These are phyloP conservation scores for Pleurotus giganteus DNA, from an alignment of 768 basidiomycete species.

Conservation along the genomic window DNA sequence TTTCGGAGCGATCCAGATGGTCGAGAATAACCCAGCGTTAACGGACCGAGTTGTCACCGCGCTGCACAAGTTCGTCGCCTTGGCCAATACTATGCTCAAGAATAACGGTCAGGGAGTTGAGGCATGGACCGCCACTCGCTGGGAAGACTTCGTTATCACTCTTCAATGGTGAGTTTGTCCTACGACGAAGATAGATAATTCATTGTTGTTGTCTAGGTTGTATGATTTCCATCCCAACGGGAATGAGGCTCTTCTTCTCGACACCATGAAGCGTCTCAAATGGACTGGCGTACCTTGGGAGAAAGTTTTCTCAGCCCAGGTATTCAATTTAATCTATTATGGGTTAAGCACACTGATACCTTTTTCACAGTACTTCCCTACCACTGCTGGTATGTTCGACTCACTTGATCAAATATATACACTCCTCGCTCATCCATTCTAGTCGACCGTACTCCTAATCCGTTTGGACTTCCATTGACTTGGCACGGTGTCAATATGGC, in stretches of 20 bases:
- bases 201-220: constrained; percentile 32
- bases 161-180: constrained; percentile 45
- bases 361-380: constrained; percentile 44
- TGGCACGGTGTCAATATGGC: constrained; percentile 63
- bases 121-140: constrained; percentile 50
- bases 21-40: constrained; percentile 42
- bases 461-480: constrained; percentile 42
- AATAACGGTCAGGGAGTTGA: constrained; percentile 49
- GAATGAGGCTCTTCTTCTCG: constrained; percentile 44
- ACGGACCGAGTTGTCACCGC: constrained; percentile 45
- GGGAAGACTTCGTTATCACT: constrained; percentile 57
- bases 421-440: not conserved
- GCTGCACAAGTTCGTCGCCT: constrained; percentile 48
- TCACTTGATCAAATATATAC: not conserved
- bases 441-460: constrained; percentile 38
- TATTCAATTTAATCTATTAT: constrained; percentile 10
- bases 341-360: not conserved
- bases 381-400: constrained; percentile 26
- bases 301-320: constrained; percentile 46
- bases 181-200: not conserved
- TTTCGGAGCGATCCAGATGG: constrained; percentile 58
- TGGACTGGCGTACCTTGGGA: constrained; percentile 55
- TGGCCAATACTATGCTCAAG: constrained; percentile 55
- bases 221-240: constrained; percentile 52
- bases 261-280: constrained; percentile 53